These are phyloP conservation scores for Boletellus sp. DNA, from an alignment of 768 basidiomycete species.

Conservation along the genomic window DNA sequence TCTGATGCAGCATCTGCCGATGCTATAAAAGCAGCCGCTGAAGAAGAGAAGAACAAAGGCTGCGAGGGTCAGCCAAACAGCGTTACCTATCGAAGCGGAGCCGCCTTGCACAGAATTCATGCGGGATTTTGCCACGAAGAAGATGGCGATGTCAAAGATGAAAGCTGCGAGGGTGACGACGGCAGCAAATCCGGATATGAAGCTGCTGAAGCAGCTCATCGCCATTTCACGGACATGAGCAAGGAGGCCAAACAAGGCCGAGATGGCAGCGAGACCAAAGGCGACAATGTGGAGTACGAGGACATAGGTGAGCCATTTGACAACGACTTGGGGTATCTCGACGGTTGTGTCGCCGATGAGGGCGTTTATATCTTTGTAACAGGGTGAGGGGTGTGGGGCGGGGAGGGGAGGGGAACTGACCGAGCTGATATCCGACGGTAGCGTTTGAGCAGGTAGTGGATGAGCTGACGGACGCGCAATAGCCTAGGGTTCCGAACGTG, in stretches of 20 bases:
- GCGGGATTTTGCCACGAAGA: constrained; percentile 83
- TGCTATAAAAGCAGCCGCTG: constrained; percentile 80
- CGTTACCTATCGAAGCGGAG: constrained; percentile 77
- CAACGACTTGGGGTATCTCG: constrained; percentile 74
- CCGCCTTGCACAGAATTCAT: constrained; percentile 75
- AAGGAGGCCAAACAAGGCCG: constrained; percentile 79
- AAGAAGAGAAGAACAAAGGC: constrained; percentile 87
- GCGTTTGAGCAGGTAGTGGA: constrained; percentile 73
- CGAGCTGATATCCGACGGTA: constrained; percentile 81
- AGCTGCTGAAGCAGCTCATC: constrained; percentile 80
- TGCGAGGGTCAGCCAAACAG: constrained; percentile 86
- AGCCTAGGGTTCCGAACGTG: constrained; percentile 88
- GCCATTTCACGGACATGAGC: constrained; percentile 86
- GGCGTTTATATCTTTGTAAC: constrained; percentile 65
- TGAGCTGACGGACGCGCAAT: constrained; percentile 61
- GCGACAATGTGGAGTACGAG: constrained; percentile 91
- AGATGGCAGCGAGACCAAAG: constrained; percentile 64
- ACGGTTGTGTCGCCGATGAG: constrained; percentile 70
- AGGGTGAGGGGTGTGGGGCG: constrained; percentile 5
- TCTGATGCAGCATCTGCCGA: constrained; percentile 82
- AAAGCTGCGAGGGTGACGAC: constrained; percentile 79
- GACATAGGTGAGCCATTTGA: constrained; percentile 95
- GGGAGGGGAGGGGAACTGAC: constrained; percentile 44
- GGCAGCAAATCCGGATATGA: constrained; percentile 78
- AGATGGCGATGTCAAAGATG: constrained; percentile 88